Base-by-base conservation (phyloP, 345 rosid species). In the Lenwebbia sp. region DNA sequence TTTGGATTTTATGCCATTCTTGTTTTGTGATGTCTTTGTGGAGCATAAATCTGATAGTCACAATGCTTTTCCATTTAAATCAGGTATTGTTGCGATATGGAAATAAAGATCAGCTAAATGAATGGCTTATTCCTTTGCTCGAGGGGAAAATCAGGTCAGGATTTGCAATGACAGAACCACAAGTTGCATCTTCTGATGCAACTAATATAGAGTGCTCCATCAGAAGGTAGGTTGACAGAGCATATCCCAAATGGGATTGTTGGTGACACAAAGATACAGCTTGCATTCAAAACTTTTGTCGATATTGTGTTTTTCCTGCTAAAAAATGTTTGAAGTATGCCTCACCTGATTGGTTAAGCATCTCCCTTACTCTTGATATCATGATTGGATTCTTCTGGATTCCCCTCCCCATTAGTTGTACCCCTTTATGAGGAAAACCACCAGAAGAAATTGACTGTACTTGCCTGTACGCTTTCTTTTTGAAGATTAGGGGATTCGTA, bases 111-210 rank as follows among this genome's bases (percentile, higher is more conserved):
- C 99, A 97, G 88, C 91, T 88, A 28, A 91, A 90, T 47, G 90
- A 97, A 88, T 96, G 99, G 99, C 99, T 96, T 85, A 87, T 96
- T 87, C 99, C 99, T 28, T 87, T 97, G 91, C 99, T 97, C 75
- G 93, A 95, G 85, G 99, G 99, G 84, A 93, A 92, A 90, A 94
- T 96, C 84, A 96, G 99, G 78, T 97, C 99, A 85, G 99, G 96
- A 90, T 97, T 97, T 88, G 99, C 99, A 82, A 97, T 97, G 99
- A 97, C 99, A 75, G 99, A 97, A 88, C 99, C 99, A 30, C 95
- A 92, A 89, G 99, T 97, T 90, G 99, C 99, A 54, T 97, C 99
- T 47, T 97, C 99, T 85, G 99, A 97, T 91, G 99, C 99, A 85
- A 97, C 99, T 84, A 97, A 97, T 88, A 95, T 97, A 52, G 99